A percentile compares a stretch with the other conserved stretches of the same genome.
Evolutionary conservation across 2,329 filamentous ascomycete species (phyloP).

Genomic region (Clonostachys chloroleuca): DNA sequence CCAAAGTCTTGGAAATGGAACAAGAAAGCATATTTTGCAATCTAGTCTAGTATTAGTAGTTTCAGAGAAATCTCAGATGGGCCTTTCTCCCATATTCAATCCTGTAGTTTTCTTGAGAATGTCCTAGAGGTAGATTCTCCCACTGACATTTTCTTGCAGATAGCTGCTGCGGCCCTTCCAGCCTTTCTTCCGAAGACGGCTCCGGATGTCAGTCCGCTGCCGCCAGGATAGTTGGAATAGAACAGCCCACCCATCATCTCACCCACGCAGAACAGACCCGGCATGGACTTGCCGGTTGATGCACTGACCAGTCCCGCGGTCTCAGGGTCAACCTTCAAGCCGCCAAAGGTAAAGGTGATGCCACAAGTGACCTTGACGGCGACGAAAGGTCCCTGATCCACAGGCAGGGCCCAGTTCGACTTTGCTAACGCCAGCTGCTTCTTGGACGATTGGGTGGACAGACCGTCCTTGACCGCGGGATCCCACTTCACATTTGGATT

Average conservation of each 20-base stretch:
- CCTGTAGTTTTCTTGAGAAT: no score
- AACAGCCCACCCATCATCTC: constrained; percentile 66
- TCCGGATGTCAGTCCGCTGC: constrained; percentile 56
- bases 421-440: constrained; percentile 45
- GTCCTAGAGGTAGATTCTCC: no score
- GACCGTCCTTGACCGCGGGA: constrained; percentile 54
- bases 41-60: no score
- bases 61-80: no score
- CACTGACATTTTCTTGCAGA: no score
- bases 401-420: constrained; percentile 61
- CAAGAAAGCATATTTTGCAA: no score
- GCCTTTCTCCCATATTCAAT: no score
- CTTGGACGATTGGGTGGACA: constrained; percentile 52
- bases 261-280: constrained; percentile 54
- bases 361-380: constrained; percentile 62
- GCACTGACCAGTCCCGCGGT: constrained; percentile 48
- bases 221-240: constrained; percentile 59
- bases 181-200: constrained; percentile 43
- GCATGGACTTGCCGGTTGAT: constrained; percentile 36
- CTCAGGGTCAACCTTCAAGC: constrained; percentile 49
- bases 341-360: constrained; percentile 67
- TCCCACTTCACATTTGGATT: constrained; percentile 45
- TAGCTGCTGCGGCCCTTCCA: constrained; percentile 21
- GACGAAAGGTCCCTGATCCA: constrained; percentile 53
- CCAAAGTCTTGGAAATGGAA: no score